Conservation (phyloP, 371 early-diverging fungal species). For the Enterocytospora artemiae region DNA sequence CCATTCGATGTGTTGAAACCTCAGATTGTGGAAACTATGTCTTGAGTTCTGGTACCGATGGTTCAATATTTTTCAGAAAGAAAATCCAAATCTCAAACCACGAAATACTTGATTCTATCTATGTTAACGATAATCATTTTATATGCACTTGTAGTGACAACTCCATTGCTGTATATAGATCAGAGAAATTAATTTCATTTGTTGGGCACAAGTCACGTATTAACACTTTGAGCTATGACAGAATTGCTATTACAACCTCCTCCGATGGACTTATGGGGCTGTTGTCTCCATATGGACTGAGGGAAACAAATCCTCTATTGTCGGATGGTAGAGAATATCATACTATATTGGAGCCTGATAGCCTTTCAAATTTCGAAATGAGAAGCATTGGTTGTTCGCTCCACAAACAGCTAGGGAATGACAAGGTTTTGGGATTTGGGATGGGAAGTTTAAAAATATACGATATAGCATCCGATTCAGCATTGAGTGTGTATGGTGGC, state of each 20-base stretch:
- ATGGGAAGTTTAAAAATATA: neutral
- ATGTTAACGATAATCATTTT: neutral
- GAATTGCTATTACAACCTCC: slow-evolving; percentile 8
- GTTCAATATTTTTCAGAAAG: slow-evolving; percentile 1
- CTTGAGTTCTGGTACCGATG: slow-evolving; percentile 4
- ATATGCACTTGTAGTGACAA: slow-evolving; percentile 21
- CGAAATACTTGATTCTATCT: slow-evolving; percentile 7
- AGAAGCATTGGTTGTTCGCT: neutral
- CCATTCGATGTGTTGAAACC: neutral
- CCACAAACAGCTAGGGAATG: neutral
- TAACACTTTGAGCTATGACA: neutral
- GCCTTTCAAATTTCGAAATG: no score
- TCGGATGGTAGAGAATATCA: no score
- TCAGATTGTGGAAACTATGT: no score
- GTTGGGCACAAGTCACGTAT: slow-evolving; percentile 12
- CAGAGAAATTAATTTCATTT: neutral
- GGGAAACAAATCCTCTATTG: no score
- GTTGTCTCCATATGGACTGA: neutral
- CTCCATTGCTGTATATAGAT: neutral
- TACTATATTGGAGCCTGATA: no score
- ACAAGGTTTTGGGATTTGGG: slow-evolving; percentile 4
- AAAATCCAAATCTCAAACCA: neutral
- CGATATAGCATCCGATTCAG: slow-evolving; percentile 1
- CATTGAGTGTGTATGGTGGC: neutral
- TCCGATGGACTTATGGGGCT: slow-evolving; percentile 13